Evolutionary conservation across 2,329 filamentous ascomycete genomes (phyloP), one percentile per base, ranked within the genome.

Genomic region (Paecilomyces niveus): DNA sequence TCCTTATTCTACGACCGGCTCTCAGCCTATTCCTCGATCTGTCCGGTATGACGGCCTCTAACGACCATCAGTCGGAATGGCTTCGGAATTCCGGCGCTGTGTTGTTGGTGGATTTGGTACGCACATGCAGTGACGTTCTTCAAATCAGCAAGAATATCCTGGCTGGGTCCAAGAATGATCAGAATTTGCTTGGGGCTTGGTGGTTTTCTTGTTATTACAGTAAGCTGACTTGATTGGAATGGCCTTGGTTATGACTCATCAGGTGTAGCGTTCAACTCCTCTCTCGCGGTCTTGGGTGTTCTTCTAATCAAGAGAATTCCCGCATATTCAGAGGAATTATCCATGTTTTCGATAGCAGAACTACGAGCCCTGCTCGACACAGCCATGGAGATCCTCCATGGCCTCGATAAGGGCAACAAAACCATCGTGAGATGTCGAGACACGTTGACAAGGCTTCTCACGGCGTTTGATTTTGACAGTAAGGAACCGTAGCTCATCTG

Each of bases 141-240:
- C 53, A 56, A 31, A 59, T 59, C 57, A 61, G 59, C 21, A 61
- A 59, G 53, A 56, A 32, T 51, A 61, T 61, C 13, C 53, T 61
- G 3, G 26, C 26, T 11, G 57, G 54, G 10, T 57, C 57, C 0
- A 49, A 35, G 21, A 59, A 52, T 31, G 49, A 61, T 53, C 55
- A 57, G 53, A 61, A 61, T 51, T 33, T 61, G 29, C 57, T 59
- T 1, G 59, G 59, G 10, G 59, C 59, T 31, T 61, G 59, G 59
- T 61, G 59, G 59, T 61, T 61, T 56, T 61, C 57, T 11, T 59
- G 59, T 29, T 61, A 55, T 54, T 61, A 61, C 31, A 59, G 59
- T 61, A 59, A 32, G 59, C 21, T 33, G 24, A 22, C 1, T 18
- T 4, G 33, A 15, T 35, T 35, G 3, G 10, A 35, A 35, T 15